These are phyloP conservation scores for Cytospora leucostoma DNA, from an alignment of 2,329 filamentous ascomycete genomes.

Conservation along the genomic window DNA sequence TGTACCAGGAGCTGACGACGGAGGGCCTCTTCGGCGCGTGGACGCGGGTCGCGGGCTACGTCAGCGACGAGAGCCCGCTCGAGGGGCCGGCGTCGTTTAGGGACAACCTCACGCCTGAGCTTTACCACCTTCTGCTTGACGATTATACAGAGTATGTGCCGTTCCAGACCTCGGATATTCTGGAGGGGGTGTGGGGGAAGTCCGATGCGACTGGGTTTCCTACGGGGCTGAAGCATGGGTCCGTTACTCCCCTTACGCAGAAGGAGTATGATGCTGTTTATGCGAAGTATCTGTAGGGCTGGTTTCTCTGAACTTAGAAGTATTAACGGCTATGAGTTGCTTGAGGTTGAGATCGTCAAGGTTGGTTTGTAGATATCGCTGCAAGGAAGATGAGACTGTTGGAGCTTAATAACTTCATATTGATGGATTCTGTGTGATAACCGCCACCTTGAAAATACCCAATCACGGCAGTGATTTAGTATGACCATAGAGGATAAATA, in stretches of 20 bases:
- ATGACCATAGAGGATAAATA: too few relatives aligned
- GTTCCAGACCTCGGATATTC: conserved; percentile 45
- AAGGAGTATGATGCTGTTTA: conserved; percentile 41
- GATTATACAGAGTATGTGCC: conserved; percentile 48
- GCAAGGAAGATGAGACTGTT: not conserved
- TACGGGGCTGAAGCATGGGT: conserved; percentile 49
- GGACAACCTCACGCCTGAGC: conserved; percentile 38
- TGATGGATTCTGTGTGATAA: not conserved
- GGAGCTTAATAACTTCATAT: not conserved
- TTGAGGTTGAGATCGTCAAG: not conserved
- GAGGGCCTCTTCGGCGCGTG: conserved; percentile 51
- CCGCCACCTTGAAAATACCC: not conserved
- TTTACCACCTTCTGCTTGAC: conserved; percentile 47
- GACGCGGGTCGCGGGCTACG: conserved; percentile 43
- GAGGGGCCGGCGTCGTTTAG: conserved; percentile 44
- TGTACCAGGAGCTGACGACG: conserved; percentile 49
- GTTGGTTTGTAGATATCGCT: not conserved
- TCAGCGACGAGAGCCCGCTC: conserved; percentile 35
- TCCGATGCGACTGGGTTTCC: conserved; percentile 44
- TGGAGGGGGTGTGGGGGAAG: conserved; percentile 40
- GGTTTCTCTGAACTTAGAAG: not conserved
- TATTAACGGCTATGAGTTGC: not conserved
- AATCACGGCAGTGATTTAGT: not conserved
- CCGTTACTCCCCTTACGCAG: conserved; percentile 46
- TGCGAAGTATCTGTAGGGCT: conserved; percentile 8